Evolutionary conservation across 2,329 filamentous ascomycete species (phyloP).

Genomic region (Fusarium nurragi): DNA sequence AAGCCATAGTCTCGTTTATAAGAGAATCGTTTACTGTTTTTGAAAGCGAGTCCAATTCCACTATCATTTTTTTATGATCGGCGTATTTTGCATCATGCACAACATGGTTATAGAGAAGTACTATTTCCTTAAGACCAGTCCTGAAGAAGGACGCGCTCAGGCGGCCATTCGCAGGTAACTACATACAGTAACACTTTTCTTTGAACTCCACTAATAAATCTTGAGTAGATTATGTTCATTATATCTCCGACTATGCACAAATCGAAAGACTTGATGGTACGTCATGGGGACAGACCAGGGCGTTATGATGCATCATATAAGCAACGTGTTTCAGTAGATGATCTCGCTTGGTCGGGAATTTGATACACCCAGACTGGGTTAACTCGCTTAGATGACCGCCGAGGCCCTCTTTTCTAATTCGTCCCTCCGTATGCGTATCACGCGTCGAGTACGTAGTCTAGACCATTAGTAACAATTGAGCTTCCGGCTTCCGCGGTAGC

Average conservation of each 20-base stretch:
- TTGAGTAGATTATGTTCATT: not conserved
- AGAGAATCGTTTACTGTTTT: too few species aligned
- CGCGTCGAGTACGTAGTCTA: constrained; percentile 22
- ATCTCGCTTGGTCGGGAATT: not conserved
- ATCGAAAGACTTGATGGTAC: not conserved
- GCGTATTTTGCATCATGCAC: not conserved
- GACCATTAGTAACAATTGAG: constrained; percentile 17
- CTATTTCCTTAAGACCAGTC: not conserved
- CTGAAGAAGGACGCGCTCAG: not conserved
- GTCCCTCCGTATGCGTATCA: constrained; percentile 14
- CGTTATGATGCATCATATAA: not conserved
- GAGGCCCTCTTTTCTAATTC: not conserved
- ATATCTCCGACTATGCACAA: not conserved
- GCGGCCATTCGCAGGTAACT: not conserved
- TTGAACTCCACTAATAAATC: not conserved
- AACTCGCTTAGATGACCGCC: not conserved
- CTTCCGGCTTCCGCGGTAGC: constrained; percentile 27
- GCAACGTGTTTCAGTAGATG: not conserved
- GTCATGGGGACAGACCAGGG: too few species aligned
- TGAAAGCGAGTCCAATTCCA: too few species aligned
- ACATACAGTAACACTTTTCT: too few species aligned
- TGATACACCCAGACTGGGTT: not conserved
- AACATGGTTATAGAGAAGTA: not conserved
- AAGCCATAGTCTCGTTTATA: not conserved
- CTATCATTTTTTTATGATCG: not conserved